These are phyloP conservation scores for Calonectria naviculata DNA, from an alignment of 2,329 filamentous ascomycete genomes.

Conservation along the genomic window DNA sequence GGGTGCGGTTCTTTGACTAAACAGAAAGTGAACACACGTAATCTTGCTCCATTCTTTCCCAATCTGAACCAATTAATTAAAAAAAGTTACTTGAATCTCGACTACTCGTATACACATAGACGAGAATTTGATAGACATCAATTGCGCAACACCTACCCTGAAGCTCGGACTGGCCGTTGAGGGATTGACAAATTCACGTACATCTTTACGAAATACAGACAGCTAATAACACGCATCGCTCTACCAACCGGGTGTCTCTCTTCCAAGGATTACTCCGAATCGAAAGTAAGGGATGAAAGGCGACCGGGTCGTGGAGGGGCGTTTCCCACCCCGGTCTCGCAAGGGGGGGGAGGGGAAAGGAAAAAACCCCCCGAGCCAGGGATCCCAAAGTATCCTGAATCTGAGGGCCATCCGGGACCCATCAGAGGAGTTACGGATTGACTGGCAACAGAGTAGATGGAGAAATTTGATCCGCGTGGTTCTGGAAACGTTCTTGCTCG, in stretches of 20 bases:
- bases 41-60: neutral
- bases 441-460: neutral
- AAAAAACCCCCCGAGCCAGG: neutral
- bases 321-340: neutral
- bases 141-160: neutral
- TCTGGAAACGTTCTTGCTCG: constrained; percentile 1
- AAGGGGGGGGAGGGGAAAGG: no score
- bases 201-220: neutral
- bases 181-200: neutral
- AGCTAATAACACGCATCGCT: neutral
- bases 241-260: neutral
- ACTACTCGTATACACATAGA: neutral
- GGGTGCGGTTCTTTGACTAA: neutral
- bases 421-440: constrained; percentile 2
- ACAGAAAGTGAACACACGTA: neutral
- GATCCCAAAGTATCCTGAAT: constrained; percentile 7
- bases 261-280: neutral
- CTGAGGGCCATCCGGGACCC: neutral
- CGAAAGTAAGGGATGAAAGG: constrained; percentile 15
- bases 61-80: neutral
- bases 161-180: neutral
- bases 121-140: neutral
- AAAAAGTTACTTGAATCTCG: neutral
- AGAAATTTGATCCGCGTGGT: neutral
- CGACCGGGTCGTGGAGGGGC: neutral